These are phyloP conservation scores for Zopfochytrium polystomum DNA, from an alignment of 371 early-diverging fungal species.

Conservation along the genomic window DNA sequence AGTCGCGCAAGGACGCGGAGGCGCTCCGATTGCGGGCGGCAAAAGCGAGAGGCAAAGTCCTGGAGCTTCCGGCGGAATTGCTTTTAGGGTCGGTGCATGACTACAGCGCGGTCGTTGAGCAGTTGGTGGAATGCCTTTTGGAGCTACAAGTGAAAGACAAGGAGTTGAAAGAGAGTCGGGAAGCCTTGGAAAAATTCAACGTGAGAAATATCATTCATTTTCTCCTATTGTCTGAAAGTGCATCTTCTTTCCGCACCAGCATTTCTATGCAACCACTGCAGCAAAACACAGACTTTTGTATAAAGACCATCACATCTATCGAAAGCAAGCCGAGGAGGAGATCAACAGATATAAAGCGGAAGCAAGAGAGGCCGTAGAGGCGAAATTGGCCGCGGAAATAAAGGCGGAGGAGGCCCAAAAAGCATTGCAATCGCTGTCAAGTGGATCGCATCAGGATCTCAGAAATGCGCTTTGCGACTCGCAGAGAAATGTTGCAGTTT, in stretches of 20 bases:
- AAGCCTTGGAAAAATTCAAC: constrained; percentile 27
- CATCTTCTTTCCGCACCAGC: constrained; percentile 7
- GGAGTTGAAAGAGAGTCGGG: constrained; percentile 23
- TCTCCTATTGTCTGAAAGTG: background rate
- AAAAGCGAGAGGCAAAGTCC: constrained; percentile 10
- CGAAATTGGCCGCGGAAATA: constrained; percentile 3
- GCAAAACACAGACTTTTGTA: constrained; percentile 30
- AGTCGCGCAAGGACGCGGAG: constrained; percentile 12
- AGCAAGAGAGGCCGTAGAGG: constrained; percentile 12
- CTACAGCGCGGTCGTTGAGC: constrained; percentile 33
- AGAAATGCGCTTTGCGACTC: constrained; percentile 24
- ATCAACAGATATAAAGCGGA: constrained; percentile 7
- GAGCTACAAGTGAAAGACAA: constrained; percentile 26
- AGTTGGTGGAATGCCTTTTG: constrained; percentile 32
- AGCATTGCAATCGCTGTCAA: constrained; percentile 5
- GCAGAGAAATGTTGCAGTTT: constrained; percentile 30
- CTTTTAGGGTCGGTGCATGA: constrained; percentile 27
- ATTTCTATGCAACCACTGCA: constrained; percentile 16
- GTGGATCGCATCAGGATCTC: constrained; percentile 7
- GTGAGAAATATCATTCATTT: constrained; percentile 7
- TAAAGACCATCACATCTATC: constrained; percentile 19
- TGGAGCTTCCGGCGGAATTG: constrained; percentile 31
- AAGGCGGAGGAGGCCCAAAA: constrained; percentile 20
- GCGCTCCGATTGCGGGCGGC: background rate
- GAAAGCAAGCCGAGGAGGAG: constrained; percentile 10